Evolutionary conservation across 495 filamentous ascomycete species (phyloP), one percentile per base, ranked within the genome.

Genomic region (Massariosphaeria phaeospora): DNA sequence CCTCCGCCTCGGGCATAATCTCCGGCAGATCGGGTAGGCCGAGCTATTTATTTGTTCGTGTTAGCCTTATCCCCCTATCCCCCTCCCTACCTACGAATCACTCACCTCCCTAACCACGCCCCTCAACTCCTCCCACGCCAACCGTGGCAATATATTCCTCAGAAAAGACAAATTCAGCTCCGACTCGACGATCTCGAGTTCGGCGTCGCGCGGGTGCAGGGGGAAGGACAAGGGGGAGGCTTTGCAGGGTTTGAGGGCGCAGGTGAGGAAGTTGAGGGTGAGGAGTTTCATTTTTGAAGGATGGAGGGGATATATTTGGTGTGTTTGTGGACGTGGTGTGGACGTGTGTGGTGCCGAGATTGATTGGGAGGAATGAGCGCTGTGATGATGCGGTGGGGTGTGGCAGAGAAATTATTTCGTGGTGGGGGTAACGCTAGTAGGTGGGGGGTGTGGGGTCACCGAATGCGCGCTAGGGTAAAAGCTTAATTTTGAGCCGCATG

Each of bases 261-360:
- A 99, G 54, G 89, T 91, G 63, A 99, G 77, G 70, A 97, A 99
- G 72, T 97, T 97, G 61, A 91, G 85, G 41, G 91, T 97, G 39
- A 99, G 80, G 55, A 99, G 74, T 71, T 97, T 99, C 93, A 99
- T 96, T 42, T 45, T 34, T 21, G 23, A 1, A 4, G 10, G 27
- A 12, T 42, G 35, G 23, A n/a, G 23, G 36, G 23, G 26, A 21
- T 2, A 18, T 3, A 7, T 12, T 21, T 48, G 35, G 29, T 35
- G 24, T 33, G 20, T 26, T 21, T n/a, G 23, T n/a, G 31, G 57
- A 6, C 13, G 25, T 25, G 45, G 29, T 21, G 21, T 17, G 46
- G 29, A 34, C 4, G 20, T 18, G 18, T 49, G n/a, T n/a, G n/a
- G n/a, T n/a, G n/a, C n/a, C n/a, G n/a, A n/a, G n/a, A n/a, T n/a